Base-by-base conservation (phyloP, 2,329 filamentous ascomycete species). In the Dothideomycetes sp. region DNA sequence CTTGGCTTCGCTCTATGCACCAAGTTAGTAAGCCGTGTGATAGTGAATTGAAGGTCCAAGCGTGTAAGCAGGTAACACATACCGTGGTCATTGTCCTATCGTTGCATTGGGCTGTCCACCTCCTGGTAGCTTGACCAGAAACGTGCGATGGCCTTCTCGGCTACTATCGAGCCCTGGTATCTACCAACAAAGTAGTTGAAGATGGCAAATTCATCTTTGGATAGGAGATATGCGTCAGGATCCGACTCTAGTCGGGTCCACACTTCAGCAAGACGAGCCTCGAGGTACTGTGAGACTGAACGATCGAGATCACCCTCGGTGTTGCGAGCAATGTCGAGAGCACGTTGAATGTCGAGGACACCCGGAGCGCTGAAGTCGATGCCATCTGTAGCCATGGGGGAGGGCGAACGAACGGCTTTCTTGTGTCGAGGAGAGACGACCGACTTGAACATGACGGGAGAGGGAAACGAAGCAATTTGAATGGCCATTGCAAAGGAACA, bases 131-230 rank as follows among this genome's bases (percentile, higher is more conserved):
- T 60, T 49, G 73, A 64, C 74, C 74, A 78, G 54, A 72, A 78
- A 11, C 73, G 69, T 46, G 65, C 69, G 37, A 75, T 69, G 9
- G 73, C 73, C 37, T 61, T 62, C 50, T 68, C 67, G 16, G 72
- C 67, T 34, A 73, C 53, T 18, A 61, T 55, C 12, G 63, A 64
- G 45, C 74, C 73, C 20, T 65, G 59, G 55, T 82, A 86, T 8
- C 80, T 74, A 47, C 73, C 63, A 47, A 83, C 80, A 60, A 82
- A 89, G 61, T 81, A 89, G 67, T 91, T 93, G 74, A 93, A 87
- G 45, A 93, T 71, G 41, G 83, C 77, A 54, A 91, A 93, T 63
- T 94, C 85, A 60, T 85, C 78, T 47, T 73, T 69, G 23, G 69
- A 77, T 67, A 93, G 78, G 48, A 91, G 62, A 60, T 89, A 93